Base-by-base conservation (phyloP, 2,329 filamentous ascomycete species). In the Periconia sp. region DNA sequence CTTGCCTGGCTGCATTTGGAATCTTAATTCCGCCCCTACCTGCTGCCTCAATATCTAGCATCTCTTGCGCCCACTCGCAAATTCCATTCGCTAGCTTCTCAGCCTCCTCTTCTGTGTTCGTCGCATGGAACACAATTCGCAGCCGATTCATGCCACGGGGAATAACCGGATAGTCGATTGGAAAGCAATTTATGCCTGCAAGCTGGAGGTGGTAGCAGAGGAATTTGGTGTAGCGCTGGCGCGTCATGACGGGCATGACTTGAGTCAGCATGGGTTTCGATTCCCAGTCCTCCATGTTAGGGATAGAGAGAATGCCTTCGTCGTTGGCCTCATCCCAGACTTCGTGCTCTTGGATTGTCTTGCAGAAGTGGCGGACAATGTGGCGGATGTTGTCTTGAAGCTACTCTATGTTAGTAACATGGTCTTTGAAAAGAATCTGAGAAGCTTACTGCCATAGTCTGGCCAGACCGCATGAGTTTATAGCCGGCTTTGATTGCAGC, bases 1-100 rank as follows among this genome's bases (percentile, higher is more conserved):
- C 68, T 54, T 65, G 39, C 63, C 57, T 26, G 60, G 56, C 41
- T 60, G 59, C 43, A 65, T 57, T 18, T 13, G 34, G 13, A 11
- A 28, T 15, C 5, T 16, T 18, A 8, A 18, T 8, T 6, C 22
- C 17, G 17, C 22, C 5, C n/a, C n/a, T n/a, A n/a, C n/a, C n/a
- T 17, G 7, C 34, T 11, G 21, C 35, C 15, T 38, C 35, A 13
- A 38, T 38, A 5, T 12, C 17, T 18, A 38, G 9, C 7, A 38
- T 19, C 16, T 38, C 35, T 8, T 29, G 10, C 7, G 19, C 35
- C 35, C 35, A 38, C 16, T 13, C 25, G 5, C 11, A 19, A 10
- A 38, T n/a, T 4, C 8, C 5, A 4, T 29, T 15, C 5, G 30
- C 35, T 5, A 38, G 13, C 4, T 25, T 11, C 12, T n/a, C 11